Evolutionary conservation across 225 moss, liverwort and hornwort species (phyloP).

Genomic region (Ulota crispa): DNA sequence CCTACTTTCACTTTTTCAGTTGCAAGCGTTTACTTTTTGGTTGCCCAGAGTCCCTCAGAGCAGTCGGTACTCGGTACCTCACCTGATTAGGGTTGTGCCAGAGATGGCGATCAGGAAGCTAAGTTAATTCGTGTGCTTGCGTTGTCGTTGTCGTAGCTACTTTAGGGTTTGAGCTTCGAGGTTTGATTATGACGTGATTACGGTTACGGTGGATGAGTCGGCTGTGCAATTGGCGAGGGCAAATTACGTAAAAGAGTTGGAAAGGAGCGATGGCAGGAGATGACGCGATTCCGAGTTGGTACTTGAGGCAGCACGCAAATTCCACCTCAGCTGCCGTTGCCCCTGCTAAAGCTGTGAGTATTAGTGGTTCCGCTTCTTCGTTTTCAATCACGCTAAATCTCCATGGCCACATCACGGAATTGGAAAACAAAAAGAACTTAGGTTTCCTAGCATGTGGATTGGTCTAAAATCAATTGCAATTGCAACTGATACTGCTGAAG

Average conservation of each 20-base stretch:
- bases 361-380: background rate
- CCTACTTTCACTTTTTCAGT: too few species aligned
- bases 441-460: background rate
- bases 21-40: too few species aligned
- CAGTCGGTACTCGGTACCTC: too few species aligned
- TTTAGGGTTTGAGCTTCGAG: too few species aligned
- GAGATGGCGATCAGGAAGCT: too few species aligned
- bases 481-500: background rate
- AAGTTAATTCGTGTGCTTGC: background rate
- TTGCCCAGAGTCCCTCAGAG: too few species aligned
- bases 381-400: background rate
- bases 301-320: constrained; percentile 26
- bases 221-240: background rate
- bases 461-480: background rate
- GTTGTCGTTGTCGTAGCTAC: background rate
- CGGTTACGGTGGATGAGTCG: background rate
- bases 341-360: constrained; percentile 23
- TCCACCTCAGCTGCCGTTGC: background rate
- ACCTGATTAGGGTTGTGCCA: too few species aligned
- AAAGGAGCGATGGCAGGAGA: constrained; percentile 32
- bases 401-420: background rate
- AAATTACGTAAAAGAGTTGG: background rate
- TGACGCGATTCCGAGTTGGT: constrained; percentile 31
- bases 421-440: background rate
- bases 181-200: too few species aligned